Conservation (phyloP, 495 filamentous ascomycete species). For the Xylaria venustula region DNA sequence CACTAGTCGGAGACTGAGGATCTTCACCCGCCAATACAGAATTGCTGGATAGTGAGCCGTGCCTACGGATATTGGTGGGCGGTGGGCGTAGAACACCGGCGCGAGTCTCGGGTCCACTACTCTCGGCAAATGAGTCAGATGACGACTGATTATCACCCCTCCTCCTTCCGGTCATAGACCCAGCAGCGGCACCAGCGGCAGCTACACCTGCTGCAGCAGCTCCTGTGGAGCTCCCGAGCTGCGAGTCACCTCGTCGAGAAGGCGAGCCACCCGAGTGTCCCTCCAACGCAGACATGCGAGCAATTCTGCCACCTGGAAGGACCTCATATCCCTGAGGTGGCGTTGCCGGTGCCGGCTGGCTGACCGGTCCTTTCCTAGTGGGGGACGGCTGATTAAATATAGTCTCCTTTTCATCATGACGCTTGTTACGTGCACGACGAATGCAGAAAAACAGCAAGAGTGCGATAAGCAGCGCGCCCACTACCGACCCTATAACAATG, state of each 20-base stretch:
- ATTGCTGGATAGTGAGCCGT: constrained; percentile 86
- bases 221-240: constrained; percentile 25
- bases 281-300: constrained; percentile 94
- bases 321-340: constrained; percentile 65
- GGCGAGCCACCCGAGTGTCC: constrained; percentile 61
- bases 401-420: constrained; percentile 58
- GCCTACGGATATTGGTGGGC: constrained; percentile 61
- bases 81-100: constrained; percentile 56
- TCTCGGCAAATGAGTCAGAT: constrained; percentile 77
- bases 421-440: constrained; percentile 57
- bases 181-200: constrained; percentile 32
- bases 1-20: constrained; percentile 73
- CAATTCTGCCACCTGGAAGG: constrained; percentile 83
- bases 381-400: constrained; percentile 88
- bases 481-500: constrained; percentile 78
- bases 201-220: constrained; percentile 40
- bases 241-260: constrained; percentile 43
- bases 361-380: constrained; percentile 53
- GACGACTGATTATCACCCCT: constrained; percentile 73
- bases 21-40: constrained; percentile 71
- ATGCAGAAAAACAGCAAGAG: constrained; percentile 61
- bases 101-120: constrained; percentile 68
- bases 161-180: constrained; percentile 40
- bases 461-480: constrained; percentile 65
- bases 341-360: constrained; percentile 30